Conservation (phyloP, 371 early-diverging fungal genomes). For the Nematocida sp. region DNA sequence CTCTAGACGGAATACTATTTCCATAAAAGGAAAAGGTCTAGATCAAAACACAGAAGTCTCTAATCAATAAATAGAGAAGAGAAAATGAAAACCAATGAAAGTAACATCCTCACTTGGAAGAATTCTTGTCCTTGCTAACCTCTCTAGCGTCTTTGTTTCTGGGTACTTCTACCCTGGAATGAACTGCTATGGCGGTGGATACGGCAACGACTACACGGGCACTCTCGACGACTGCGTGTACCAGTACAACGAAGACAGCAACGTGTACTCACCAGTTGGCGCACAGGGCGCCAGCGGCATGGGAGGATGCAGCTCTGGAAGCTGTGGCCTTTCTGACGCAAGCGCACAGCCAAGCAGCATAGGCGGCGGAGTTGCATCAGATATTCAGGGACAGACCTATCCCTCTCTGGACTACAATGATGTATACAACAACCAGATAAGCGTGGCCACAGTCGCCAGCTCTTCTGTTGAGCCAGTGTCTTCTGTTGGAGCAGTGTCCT, state of each 20-base stretch:
- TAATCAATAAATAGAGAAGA: constrained; percentile 41
- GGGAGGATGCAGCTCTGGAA: constrained; percentile 14
- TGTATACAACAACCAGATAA: neutral
- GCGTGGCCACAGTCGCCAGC: neutral
- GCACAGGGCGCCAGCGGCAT: neutral
- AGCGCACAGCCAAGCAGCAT: neutral
- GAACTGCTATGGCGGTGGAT: constrained; percentile 6
- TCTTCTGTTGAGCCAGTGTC: neutral
- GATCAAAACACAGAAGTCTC: constrained; percentile 15
- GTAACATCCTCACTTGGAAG: constrained; percentile 29
- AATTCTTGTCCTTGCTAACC: constrained; percentile 12
- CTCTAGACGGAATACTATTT: too few species aligned
- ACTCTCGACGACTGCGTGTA: constrained; percentile 27
- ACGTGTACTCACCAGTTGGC: too few species aligned
- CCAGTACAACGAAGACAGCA: constrained; percentile 10
- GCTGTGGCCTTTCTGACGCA: neutral
- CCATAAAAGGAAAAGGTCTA: constrained; percentile 37
- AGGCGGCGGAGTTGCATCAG: neutral
- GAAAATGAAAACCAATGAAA: constrained; percentile 15
- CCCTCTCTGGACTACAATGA: neutral
- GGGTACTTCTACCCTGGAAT: constrained; percentile 18
- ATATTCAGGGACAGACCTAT: neutral
- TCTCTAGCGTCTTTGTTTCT: neutral
- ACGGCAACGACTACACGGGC: constrained; percentile 13
- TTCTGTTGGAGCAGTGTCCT: neutral